Conservation (phyloP, 2,329 filamentous ascomycete species). For the Fusarium sp. region DNA sequence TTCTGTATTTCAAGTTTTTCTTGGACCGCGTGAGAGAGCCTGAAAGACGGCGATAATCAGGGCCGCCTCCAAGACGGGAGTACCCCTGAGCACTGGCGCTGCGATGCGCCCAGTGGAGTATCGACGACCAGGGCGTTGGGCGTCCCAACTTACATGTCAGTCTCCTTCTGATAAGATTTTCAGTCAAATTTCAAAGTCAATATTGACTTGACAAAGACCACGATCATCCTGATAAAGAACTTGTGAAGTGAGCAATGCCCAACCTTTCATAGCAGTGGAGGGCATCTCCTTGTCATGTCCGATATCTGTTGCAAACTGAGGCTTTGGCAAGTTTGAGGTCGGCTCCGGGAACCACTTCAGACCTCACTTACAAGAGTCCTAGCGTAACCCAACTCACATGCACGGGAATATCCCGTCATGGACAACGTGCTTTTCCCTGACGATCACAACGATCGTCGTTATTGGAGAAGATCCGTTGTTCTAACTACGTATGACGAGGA, state of each 20-base stretch:
- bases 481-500: constrained; percentile 26
- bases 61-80: constrained; percentile 36
- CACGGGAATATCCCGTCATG: constrained; percentile 26
- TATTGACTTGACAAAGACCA: not conserved
- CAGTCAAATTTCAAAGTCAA: constrained; percentile 10
- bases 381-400: constrained; percentile 13
- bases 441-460: constrained; percentile 30
- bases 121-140: constrained; percentile 30
- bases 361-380: constrained; percentile 28
- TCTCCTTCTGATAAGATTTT: constrained; percentile 19
- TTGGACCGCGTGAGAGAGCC: constrained; percentile 11
- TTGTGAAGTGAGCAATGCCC: not conserved
- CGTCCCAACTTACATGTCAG: constrained; percentile 41
- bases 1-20: no score
- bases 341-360: constrained; percentile 26
- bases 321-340: constrained; percentile 14
- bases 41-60: constrained; percentile 19
- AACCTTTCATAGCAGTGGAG: not conserved
- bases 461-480: constrained; percentile 28
- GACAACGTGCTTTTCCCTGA: constrained; percentile 37
- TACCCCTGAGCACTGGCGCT: constrained; percentile 48
- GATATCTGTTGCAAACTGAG: constrained; percentile 23
- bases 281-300: constrained; percentile 1
- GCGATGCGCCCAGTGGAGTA: constrained; percentile 49
- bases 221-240: constrained; percentile 4